Percentiles rank a stretch among this genome's conserved stretches.
phyloP scores from a whole-genome alignment of 176 grass and related monocot genomes.

The Tillandsia fasciculata region DNA sequence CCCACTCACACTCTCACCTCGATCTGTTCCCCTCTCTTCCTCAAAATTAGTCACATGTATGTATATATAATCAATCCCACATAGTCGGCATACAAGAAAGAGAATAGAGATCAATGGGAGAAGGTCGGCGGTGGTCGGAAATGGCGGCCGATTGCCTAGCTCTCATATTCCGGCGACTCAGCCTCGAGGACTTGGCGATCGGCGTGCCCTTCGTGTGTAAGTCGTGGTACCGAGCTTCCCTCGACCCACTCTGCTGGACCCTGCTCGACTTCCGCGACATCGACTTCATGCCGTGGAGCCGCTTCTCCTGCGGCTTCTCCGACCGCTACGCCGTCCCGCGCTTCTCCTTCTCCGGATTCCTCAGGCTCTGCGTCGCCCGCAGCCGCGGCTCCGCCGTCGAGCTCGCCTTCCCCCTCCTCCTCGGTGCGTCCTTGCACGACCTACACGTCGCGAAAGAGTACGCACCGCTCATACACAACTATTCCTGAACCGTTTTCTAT shows the following conservation, averaged over 20 bases:
- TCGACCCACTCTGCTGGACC: constrained; percentile 56
- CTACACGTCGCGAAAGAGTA: constrained; percentile 26
- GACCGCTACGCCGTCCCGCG: constrained; percentile 15
- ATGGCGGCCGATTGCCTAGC: constrained; percentile 67
- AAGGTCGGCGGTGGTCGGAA: constrained; percentile 41
- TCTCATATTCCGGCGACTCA: constrained; percentile 45
- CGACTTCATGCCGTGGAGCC: constrained; percentile 69
- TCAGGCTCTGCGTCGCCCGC: constrained; percentile 33
- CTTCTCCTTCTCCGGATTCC: constrained; percentile 43
- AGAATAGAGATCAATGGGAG: constrained; percentile 18
- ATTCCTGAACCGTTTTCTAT: not conserved
- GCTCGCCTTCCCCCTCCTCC: constrained; percentile 45
- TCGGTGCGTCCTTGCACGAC: constrained; percentile 4
- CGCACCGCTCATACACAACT: not conserved
- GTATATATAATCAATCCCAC: too few relatives aligned
- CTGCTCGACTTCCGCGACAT: constrained; percentile 56
- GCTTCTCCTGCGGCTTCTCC: constrained; percentile 36
- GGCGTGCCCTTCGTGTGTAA: constrained; percentile 64
- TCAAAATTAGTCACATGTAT: too few relatives aligned
- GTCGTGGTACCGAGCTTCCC: constrained; percentile 48
- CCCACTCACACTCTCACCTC: constrained; percentile 1
- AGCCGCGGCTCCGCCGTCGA: not conserved
- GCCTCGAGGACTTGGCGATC: constrained; percentile 46
- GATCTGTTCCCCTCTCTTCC: not conserved
- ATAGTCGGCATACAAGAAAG: not conserved